Percentiles rank a stretch among this genome's conserved stretches.
Evolutionary conservation across 1,139 yeast genomes (phyloP).

Genomic region (Starmera stellimalicola): DNA sequence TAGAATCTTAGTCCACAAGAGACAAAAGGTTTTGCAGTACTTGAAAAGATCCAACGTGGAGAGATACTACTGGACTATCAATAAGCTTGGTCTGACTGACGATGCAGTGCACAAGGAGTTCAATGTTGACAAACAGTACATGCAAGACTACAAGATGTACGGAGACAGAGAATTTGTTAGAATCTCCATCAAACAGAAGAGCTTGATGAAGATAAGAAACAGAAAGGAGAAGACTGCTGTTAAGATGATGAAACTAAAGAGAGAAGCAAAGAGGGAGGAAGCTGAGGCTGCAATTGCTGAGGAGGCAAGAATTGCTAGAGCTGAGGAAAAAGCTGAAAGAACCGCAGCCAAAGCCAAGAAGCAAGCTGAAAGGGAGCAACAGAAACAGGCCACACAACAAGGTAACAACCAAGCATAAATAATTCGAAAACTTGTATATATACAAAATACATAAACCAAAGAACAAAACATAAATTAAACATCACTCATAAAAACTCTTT

Average conservation of each 20-base stretch:
- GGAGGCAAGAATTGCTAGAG: not conserved
- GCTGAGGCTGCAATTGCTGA: not conserved
- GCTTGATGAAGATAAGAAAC: slow-evolving; percentile 28
- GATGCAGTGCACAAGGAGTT: slow-evolving; percentile 71
- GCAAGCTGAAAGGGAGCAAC: not conserved
- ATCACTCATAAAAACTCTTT: slow-evolving; percentile 39
- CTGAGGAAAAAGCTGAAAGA: slow-evolving; percentile 7
- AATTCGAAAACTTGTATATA: slow-evolving; percentile 1
- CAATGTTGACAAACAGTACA: slow-evolving; percentile 73
- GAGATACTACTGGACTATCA: slow-evolving; percentile 76
- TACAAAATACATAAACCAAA: not conserved
- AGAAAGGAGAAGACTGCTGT: slow-evolving; percentile 15
- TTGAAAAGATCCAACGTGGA: slow-evolving; percentile 72
- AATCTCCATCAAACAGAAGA: slow-evolving; percentile 34
- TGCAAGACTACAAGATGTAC: slow-evolving; percentile 78
- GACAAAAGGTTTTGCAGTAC: slow-evolving; percentile 77
- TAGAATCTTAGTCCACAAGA: slow-evolving; percentile 77
- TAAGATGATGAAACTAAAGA: slow-evolving; percentile 16
- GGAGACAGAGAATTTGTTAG: slow-evolving; percentile 27
- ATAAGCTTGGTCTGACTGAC: slow-evolving; percentile 82
- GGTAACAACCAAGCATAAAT: not conserved
- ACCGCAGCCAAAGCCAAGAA: slow-evolving; percentile 3
- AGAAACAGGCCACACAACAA: not conserved
- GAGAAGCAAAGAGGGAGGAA: slow-evolving; percentile 14
- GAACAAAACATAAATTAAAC: not conserved